Evolutionary conservation across 805 yeast species (phyloP).

Genomic region (Schwanniomyces occidentalis): DNA sequence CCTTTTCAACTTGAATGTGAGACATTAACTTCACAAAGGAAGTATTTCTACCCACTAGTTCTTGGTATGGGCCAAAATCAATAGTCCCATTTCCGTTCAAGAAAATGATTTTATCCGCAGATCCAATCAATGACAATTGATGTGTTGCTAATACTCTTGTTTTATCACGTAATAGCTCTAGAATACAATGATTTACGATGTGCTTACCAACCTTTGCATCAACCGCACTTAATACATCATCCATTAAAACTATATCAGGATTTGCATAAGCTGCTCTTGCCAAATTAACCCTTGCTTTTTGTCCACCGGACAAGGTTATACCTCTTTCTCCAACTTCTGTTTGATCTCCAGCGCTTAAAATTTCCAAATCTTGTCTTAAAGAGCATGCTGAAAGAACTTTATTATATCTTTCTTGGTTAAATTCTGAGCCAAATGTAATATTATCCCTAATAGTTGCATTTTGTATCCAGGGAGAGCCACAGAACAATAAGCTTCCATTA

Average conservation of each 20-base stretch:
- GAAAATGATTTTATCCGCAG: slow-evolving; percentile 68
- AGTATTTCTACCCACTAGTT: slow-evolving; percentile 40
- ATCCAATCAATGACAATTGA: slow-evolving; percentile 66
- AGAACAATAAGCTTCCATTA: slow-evolving; percentile 50
- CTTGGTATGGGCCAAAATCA: slow-evolving; percentile 59
- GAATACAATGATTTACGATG: slow-evolving; percentile 66
- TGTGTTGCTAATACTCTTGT: slow-evolving; percentile 82
- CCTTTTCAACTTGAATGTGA: slow-evolving; percentile 14
- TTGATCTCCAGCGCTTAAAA: slow-evolving; percentile 67
- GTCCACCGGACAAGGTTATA: slow-evolving; percentile 83
- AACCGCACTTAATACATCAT: slow-evolving; percentile 80
- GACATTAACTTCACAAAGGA: slow-evolving; percentile 39
- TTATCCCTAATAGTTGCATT: slow-evolving; percentile 76
- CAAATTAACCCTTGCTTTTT: slow-evolving; percentile 73
- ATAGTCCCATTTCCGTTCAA: slow-evolving; percentile 62
- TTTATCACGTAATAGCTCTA: slow-evolving; percentile 53
- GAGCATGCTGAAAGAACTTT: slow-evolving; percentile 64
- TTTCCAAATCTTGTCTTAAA: slow-evolving; percentile 58
- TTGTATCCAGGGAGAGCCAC: slow-evolving; percentile 81
- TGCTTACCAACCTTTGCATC: slow-evolving; percentile 84
- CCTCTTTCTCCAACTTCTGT: slow-evolving; percentile 86
- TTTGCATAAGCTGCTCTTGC: slow-evolving; percentile 76
- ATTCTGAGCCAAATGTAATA: slow-evolving; percentile 63
- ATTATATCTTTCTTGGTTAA: slow-evolving; percentile 49
- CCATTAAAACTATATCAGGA: slow-evolving; percentile 65